Base-by-base conservation (phyloP, 768 basidiomycete species). In the Tulasnella sp. region DNA sequence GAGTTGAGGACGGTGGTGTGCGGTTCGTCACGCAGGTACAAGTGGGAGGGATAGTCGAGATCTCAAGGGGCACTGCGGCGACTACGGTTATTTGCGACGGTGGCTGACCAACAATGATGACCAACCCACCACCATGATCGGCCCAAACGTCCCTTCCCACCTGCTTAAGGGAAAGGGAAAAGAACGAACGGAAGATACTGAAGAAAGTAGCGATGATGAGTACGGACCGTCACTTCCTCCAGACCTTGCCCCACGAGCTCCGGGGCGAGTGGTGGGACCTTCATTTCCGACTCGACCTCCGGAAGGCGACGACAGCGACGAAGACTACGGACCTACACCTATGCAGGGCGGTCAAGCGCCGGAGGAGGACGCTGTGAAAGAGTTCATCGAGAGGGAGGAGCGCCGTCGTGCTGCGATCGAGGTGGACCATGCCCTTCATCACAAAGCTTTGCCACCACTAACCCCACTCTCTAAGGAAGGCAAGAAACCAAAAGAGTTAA, bases 351-450 rank as follows among this genome's bases (percentile, higher is more conserved):
- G 70, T 67, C 66, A 70, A 37, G 67, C 69, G 53, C 76, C 76
- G 61, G 71, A 72, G 48, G 58, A 63, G 29, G 80, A 85, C 42
- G 87, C 82, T 4, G 84, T 92, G 3, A 70, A 78, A 45, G 84
- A 87, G 67, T 97, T 97, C 61, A 69, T 90, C 65, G 89, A 88
- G 66, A 75, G 79, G 53, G 93, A 99, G 68, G 86, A 86, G 64
- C 78, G 82, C 59, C 73, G 86, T 61, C 71, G 78, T 56, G 82
- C 85, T 63, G 73, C 80, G 58, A 72, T 81, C 31, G 85, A 90
- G 74, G 67, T 60, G 19, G 41, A 35, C 34, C 12, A 31, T 15
- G 7, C 49, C 35, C 21, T 36, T 36, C 23, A 25, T 34, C 23
- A 23, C 9, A 31, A 37, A 52, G 25, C 49, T 4, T 42, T 40